Percentiles rank a stretch among this genome's conserved stretches.
Conservation (phyloP, 1,284 basidiomycete genomes). For the Testicularia cyperi region DNA sequence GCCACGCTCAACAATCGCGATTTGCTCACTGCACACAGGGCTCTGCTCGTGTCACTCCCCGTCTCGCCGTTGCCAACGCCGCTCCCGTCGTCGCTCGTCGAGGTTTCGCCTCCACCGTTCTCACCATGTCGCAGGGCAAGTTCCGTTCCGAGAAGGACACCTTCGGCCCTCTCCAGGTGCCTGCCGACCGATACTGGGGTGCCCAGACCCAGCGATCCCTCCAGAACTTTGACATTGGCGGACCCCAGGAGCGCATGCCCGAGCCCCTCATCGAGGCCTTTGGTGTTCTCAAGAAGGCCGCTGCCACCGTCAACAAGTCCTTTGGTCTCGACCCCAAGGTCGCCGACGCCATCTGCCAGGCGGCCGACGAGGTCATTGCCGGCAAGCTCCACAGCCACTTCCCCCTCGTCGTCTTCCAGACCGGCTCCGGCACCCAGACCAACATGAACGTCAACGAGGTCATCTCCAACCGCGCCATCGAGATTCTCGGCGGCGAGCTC, state of each 20-base stretch:
- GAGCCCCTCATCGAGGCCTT: constrained; percentile 95
- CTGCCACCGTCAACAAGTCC: constrained; percentile 82
- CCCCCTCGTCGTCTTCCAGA: constrained; percentile 98
- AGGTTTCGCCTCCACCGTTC: constrained; percentile 26
- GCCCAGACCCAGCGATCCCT: constrained; percentile 97
- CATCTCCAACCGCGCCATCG: constrained; percentile 97
- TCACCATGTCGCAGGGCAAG: constrained; percentile 35
- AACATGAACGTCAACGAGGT: constrained; percentile 99
- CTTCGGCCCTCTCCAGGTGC: constrained; percentile 89
- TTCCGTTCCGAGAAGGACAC: constrained; percentile 67
- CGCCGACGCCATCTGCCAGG: constrained; percentile 83
- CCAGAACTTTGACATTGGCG: constrained; percentile 98
- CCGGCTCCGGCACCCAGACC: constrained; percentile 96
- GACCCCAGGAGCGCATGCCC: constrained; percentile 86
- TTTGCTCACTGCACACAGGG: constrained; percentile 7
- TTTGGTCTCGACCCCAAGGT: constrained; percentile 91
- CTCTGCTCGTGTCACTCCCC: constrained; percentile 24
- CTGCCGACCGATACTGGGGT: constrained; percentile 94
- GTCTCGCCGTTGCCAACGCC: constrained; percentile 20
- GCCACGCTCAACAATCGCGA: not conserved
- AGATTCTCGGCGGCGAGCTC: constrained; percentile 90
- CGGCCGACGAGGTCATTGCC: constrained; percentile 96
- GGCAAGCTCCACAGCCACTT: constrained; percentile 84
- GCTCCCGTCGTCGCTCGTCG: constrained; percentile 9
- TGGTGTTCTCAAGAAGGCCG: constrained; percentile 96